Evolutionary conservation across 345 rosid species (phyloP), one percentile per base, ranked within the genome.

Genomic region (Brassica rapa): DNA sequence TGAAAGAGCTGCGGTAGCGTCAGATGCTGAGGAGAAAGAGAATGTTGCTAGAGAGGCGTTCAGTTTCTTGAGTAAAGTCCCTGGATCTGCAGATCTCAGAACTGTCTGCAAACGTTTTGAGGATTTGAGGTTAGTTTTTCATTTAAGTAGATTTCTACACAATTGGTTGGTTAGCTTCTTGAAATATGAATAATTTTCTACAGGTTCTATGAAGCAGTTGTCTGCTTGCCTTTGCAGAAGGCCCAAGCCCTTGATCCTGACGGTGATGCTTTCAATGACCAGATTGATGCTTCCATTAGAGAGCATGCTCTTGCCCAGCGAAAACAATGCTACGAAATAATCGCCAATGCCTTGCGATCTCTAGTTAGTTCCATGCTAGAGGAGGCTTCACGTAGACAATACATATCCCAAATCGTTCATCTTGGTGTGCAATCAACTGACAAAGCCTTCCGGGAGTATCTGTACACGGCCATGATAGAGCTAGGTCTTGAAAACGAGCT

Each of bases 161-260:
- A 60, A 53, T 66, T 27, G 66, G 32, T 59, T 72, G 23, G 55
- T 41, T n/a, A 71, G 66, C 81, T 19, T n/a, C n/a, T n/a, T n/a
- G n/a, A 19, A 19, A 19, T 19, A 19, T 19, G 19, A 19, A 19
- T 19, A 19, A 19, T 19, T 19, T 19, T 19, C 19, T 19, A 81
- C 90, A 95, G 99, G 86, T 95, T 91, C 87, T 95, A 93, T 87
- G 99, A 95, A 85, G 98, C 98, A 70, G 97, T 93, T 61, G 97
- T 95, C 69, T 87, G 92, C 72, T 86, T 95, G 77, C 91, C 99
- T 79, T 86, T 95, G 78, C 98, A 91, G 80, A 95, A 95, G 82
- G 98, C 97, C 72, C 94, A 89, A 80, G 87, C 92, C 62, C 88
- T 93, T 75, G 99, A 95, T 74, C 97, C 97, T 61, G 89, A 92